A percentile compares a stretch with the other conserved stretches of the same genome.
These are phyloP conservation scores for Solanum tarijense DNA, from an alignment of 257 asterid genomes.

Conservation along the genomic window DNA sequence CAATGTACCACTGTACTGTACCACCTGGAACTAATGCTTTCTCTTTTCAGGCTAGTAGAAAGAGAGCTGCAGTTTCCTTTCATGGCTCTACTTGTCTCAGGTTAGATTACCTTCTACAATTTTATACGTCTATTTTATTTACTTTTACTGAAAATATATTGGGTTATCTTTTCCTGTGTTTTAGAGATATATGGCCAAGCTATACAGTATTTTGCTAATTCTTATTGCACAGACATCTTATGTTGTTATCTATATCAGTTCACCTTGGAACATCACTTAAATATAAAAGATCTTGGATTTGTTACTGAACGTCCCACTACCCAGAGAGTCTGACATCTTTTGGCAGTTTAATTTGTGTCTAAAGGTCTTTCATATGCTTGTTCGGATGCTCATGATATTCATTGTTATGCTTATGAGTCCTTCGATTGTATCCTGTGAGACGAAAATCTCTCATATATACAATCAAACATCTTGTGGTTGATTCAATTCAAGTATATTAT, in stretches of 20 bases:
- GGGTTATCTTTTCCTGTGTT: not conserved
- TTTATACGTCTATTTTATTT: not conserved
- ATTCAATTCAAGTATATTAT: not conserved
- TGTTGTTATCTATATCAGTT: not conserved
- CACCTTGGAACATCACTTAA: not conserved
- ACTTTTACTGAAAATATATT: not conserved
- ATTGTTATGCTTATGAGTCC: not conserved
- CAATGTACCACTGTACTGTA: not conserved
- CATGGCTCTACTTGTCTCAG: conserved; percentile 89
- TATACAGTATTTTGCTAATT: not conserved
- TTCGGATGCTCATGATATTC: not conserved
- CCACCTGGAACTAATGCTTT: not conserved
- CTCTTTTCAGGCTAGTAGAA: conserved; percentile 61
- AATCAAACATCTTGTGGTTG: not conserved
- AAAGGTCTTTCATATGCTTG: not conserved
- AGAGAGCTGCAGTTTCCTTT: conserved; percentile 76
- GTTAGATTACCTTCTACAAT: conserved; percentile 16
- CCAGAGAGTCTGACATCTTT: not conserved
- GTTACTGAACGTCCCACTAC: not conserved
- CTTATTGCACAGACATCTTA: not conserved
- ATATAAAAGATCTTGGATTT: not conserved
- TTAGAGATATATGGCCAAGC: not conserved
- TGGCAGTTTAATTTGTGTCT: not conserved
- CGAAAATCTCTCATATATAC: not conserved
- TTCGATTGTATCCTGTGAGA: not conserved